Evolutionary conservation across 2,329 filamentous ascomycete species (phyloP).

Genomic region (Penicillium verrucosum): DNA sequence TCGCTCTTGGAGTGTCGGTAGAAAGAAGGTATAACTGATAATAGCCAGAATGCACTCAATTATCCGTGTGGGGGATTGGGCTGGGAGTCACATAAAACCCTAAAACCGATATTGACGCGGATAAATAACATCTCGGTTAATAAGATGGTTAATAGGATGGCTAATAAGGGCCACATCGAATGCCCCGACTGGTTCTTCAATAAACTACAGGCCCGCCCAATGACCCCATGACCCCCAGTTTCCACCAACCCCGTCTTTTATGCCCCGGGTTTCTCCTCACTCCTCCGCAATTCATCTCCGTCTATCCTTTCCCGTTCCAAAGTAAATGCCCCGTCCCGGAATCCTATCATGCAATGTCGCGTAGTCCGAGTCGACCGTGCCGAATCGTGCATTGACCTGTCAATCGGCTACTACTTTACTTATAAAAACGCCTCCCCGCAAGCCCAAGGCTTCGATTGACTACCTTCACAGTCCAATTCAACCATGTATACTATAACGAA

Average conservation of each 20-base stretch:
- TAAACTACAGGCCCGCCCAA: slow-evolving; percentile 9
- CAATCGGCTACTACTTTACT: not conserved
- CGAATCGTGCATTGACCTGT: slow-evolving; percentile 7
- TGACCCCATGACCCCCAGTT: slow-evolving; percentile 9
- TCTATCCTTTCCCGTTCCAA: slow-evolving; percentile 17
- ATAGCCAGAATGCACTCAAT: not conserved
- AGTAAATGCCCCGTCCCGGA: slow-evolving; percentile 1
- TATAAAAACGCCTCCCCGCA: slow-evolving; percentile 18
- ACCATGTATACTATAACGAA: slow-evolving; percentile 44
- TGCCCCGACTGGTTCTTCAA: slow-evolving; percentile 12
- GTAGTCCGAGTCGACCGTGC: slow-evolving; percentile 4
- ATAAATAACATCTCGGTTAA: slow-evolving; percentile 19
- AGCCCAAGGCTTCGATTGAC: not conserved
- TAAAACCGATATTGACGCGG: not conserved
- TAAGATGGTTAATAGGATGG: not conserved
- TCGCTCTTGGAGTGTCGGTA: not conserved
- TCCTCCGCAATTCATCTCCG: slow-evolving; percentile 18
- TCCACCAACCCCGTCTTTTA: slow-evolving; percentile 9
- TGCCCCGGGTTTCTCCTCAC: slow-evolving; percentile 16
- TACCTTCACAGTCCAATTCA: not conserved
- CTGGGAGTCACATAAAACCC: not conserved
- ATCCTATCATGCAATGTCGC: slow-evolving; percentile 11
- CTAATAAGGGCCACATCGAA: not conserved
- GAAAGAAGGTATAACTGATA: not conserved
- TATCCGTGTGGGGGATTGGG: not conserved